Evolutionary conservation across 2,329 filamentous ascomycete genomes (phyloP).

Genomic region (Scedosporium minutisporum): DNA sequence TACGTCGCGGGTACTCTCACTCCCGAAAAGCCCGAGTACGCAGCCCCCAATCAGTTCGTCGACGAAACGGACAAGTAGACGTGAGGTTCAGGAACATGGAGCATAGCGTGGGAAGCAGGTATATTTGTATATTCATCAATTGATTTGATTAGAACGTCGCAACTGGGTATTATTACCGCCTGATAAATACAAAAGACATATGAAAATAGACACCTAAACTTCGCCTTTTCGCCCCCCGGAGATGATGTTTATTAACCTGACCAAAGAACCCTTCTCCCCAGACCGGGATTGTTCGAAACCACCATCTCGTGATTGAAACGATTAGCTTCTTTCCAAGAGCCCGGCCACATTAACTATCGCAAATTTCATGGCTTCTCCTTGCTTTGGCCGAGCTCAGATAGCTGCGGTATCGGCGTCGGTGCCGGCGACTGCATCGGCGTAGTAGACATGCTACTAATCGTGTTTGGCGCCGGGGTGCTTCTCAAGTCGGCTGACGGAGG

Average conservation of each 20-base stretch:
- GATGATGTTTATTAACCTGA: neutral
- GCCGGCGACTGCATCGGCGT: neutral
- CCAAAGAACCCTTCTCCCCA: neutral
- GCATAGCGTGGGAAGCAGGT: neutral
- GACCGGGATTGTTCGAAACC: neutral
- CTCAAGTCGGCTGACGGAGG: neutral
- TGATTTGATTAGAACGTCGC: neutral
- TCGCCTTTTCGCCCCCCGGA: neutral
- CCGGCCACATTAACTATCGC: neutral
- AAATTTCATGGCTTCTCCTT: neutral
- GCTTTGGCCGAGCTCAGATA: neutral
- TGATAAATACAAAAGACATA: neutral
- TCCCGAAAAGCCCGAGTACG: conserved; percentile 22
- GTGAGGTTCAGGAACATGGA: neutral
- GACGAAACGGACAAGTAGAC: conserved; percentile 22
- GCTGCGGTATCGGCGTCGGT: neutral
- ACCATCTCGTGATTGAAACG: neutral
- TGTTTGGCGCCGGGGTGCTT: neutral
- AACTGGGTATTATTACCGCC: neutral
- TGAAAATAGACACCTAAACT: conserved; percentile 1
- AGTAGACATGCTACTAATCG: neutral
- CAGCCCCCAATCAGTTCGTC: conserved; percentile 23
- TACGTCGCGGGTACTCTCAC: conserved; percentile 31
- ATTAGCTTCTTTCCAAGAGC: neutral
- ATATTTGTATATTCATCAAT: neutral